Evolutionary conservation across 2,329 filamentous ascomycete genomes (phyloP).

Genomic region (Ophiostoma australiae): DNA sequence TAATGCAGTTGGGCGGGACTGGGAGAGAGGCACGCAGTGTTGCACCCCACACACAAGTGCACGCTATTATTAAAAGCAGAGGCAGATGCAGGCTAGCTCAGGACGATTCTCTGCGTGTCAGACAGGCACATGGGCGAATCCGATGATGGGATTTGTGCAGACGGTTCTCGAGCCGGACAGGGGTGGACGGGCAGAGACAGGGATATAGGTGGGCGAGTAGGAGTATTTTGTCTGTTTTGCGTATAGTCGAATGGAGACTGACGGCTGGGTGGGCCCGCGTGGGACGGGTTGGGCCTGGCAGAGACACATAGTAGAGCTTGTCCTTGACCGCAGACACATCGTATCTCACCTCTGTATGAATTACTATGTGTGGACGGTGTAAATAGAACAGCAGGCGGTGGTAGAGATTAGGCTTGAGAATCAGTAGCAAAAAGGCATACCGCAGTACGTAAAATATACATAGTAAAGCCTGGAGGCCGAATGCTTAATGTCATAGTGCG

Average conservation of each 20-base stretch:
- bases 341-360: too few relatives aligned
- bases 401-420: too few relatives aligned
- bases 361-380: too few relatives aligned
- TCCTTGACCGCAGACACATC: too few relatives aligned
- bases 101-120: conserved; percentile 20
- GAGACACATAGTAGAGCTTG: too few relatives aligned
- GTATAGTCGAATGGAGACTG: conserved; percentile 1
- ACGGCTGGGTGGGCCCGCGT: not conserved
- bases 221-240: not conserved
- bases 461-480: too few relatives aligned
- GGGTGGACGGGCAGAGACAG: not conserved
- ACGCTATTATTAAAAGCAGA: conserved; percentile 16
- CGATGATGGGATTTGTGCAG: conserved; percentile 26
- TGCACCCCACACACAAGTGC: conserved; percentile 7
- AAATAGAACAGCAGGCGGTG: too few relatives aligned
- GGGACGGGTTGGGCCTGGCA: not conserved
- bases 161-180: conserved; percentile 12
- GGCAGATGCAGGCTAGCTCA: conserved; percentile 14
- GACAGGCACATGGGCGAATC: conserved; percentile 26
- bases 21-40: not conserved
- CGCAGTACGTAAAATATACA: too few relatives aligned
- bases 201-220: not conserved
- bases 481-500: too few relatives aligned
- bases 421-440: too few relatives aligned
- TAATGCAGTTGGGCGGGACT: not conserved